Conservation (phyloP, 2,329 filamentous ascomycete genomes). For the Chaetomium globosum region DNA sequence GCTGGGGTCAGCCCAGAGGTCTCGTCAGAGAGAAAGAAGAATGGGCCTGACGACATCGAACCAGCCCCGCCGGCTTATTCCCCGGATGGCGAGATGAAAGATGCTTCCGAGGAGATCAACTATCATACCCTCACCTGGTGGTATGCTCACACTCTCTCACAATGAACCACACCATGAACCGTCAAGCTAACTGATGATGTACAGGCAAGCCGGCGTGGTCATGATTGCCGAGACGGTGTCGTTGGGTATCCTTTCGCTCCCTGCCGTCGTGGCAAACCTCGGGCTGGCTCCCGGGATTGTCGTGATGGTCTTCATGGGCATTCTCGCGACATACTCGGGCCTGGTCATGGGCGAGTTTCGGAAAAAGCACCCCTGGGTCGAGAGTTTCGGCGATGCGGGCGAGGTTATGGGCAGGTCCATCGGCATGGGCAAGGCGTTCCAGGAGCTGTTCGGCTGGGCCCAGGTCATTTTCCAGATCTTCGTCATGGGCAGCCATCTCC, state of each 20-base stretch:
- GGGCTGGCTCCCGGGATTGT: slow-evolving; percentile 74
- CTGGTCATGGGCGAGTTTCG: slow-evolving; percentile 67
- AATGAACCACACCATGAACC: not conserved
- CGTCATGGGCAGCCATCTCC: slow-evolving; percentile 69
- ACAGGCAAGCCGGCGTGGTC: slow-evolving; percentile 49
- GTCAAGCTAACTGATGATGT: slow-evolving; percentile 17
- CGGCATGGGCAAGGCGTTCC: slow-evolving; percentile 56
- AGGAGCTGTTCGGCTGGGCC: slow-evolving; percentile 61
- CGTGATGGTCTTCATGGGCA: slow-evolving; percentile 66
- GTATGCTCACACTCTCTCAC: slow-evolving; percentile 15
- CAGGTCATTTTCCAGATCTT: slow-evolving; percentile 67
- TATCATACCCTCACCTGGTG: slow-evolving; percentile 30
- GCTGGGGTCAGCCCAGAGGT: slow-evolving; percentile 16
- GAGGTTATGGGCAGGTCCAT: slow-evolving; percentile 54
- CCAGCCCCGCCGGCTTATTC: slow-evolving; percentile 3
- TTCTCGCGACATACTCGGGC: slow-evolving; percentile 68
- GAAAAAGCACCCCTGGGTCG: slow-evolving; percentile 67
- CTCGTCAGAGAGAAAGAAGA: slow-evolving; percentile 18
- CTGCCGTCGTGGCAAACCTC: slow-evolving; percentile 71
- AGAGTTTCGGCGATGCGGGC: slow-evolving; percentile 67
- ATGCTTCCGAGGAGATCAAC: slow-evolving; percentile 24
- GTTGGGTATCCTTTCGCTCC: slow-evolving; percentile 68
- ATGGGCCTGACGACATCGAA: slow-evolving; percentile 7
- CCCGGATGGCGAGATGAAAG: slow-evolving; percentile 10
- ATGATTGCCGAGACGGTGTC: slow-evolving; percentile 51